Base-by-base conservation (phyloP, 2,329 filamentous ascomycete genomes). In the Camptophora hylomeconis region DNA sequence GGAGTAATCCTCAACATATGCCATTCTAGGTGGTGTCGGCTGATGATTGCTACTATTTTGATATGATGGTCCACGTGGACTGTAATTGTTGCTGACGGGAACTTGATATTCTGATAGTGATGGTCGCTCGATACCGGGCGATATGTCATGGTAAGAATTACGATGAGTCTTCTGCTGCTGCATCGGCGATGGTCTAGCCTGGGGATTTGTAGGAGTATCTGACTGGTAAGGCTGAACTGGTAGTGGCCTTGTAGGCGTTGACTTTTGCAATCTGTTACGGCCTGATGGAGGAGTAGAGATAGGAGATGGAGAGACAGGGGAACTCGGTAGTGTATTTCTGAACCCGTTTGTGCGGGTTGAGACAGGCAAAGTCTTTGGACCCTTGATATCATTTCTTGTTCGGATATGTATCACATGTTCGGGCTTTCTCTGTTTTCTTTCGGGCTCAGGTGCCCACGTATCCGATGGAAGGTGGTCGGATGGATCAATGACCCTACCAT, bases 401-500 rank as follows among this genome's bases (percentile, higher is more conserved):
- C 58, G 58, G 38, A 63, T 63, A 7, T 58, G 56, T 25, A 64
- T 52, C 10, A 62, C 57, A 15, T 63, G 55, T 25, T 62, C 60
- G 13, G 60, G 54, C 49, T 67, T 54, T 28, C 52, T 53, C 26
- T 47, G 54, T 41, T 75, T 76, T 20, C 62, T 61, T 38, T 74
- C 69, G 2, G 72, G 72, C 43, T 77, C 72, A 1, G 72, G 72
- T 1, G 72, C 72, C 72, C 72, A 77, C 2, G 69, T 71, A 37
- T 74, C 66, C 3, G 72, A 60, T 1, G 72, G 72, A 2, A 77
- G 57, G 45, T 76, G 71, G 46, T 77, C 72, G 0, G 70, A 73
- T 4, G 72, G 72, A 48, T 77, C 72, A 40, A 77, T 73, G 32
- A 72, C 65, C 18, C 70, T 62, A 10, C 72, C 72, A 45, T 74